Percentiles rank a stretch among this genome's conserved stretches.
phyloP scores from a whole-genome alignment of 75 land plant species.

The Azolla pinnata region DNA sequence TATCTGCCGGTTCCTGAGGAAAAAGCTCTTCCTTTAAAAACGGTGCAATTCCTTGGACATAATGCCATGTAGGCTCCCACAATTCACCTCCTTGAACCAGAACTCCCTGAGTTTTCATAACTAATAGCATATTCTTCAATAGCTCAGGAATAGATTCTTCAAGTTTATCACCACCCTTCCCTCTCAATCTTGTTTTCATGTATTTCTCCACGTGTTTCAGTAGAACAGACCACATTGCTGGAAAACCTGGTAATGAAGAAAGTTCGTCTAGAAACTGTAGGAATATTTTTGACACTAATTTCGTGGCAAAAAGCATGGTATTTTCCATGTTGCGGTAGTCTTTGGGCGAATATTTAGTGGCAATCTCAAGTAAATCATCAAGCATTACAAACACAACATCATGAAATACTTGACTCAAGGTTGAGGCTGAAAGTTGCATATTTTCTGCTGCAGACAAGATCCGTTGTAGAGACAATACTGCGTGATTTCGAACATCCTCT shows the following conservation, averaged over 20 bases:
- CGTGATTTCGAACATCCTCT: conserved; percentile 89
- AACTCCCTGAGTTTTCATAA: conserved; percentile 59
- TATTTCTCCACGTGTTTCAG: conserved; percentile 73
- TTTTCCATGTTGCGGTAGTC: conserved; percentile 79
- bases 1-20: too few relatives aligned
- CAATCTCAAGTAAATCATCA: conserved; percentile 73
- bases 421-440: conserved; percentile 33
- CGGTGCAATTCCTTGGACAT: conserved; percentile 25
- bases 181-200: conserved; percentile 57
- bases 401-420: conserved; percentile 74
- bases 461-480: conserved; percentile 51
- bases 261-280: conserved; percentile 57
- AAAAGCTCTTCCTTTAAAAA: conserved; percentile 15
- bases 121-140: conserved; percentile 54
- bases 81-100: conserved; percentile 21
- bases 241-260: conserved; percentile 38
- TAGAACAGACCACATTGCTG: conserved; percentile 64
- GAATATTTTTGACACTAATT: conserved; percentile 64
- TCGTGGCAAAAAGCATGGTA: conserved; percentile 54
- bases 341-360: conserved; percentile 55
- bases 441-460: conserved; percentile 58
- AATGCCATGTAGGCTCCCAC: conserved; percentile 40
- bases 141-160: conserved; percentile 79
- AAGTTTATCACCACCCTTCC: conserved; percentile 67
- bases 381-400: conserved; percentile 58